Percentiles rank a stretch among this genome's conserved stretches.
These are phyloP conservation scores for Carnegiea gigantea DNA, from an alignment of 179 eudicot genomes.

Conservation along the genomic window DNA sequence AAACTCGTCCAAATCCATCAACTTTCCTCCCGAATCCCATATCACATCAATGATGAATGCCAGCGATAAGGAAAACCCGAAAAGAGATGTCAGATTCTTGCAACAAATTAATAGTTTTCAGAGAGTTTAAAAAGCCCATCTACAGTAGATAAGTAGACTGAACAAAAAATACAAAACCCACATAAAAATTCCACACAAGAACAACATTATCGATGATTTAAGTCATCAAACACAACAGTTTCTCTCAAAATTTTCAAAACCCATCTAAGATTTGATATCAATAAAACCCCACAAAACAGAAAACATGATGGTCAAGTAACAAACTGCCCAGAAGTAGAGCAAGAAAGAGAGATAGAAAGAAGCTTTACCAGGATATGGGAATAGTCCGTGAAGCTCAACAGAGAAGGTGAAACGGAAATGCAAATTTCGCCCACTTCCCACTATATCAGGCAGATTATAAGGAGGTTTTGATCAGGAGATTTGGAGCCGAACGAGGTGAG, in stretches of 20 bases:
- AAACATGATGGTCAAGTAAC: neutral
- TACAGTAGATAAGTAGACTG: neutral
- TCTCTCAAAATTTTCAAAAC: neutral
- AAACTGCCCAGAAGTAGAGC: neutral
- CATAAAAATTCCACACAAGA: slow-evolving; percentile 11
- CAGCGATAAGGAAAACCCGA: neutral
- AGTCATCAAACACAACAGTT: neutral
- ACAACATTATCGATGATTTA: neutral
- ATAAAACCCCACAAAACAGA: neutral
- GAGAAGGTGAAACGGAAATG: neutral
- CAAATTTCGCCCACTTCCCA: neutral
- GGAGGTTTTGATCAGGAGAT: neutral
- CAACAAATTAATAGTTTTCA: neutral
- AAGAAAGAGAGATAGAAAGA: neutral
- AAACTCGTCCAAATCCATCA: neutral
- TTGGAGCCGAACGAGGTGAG: neutral
- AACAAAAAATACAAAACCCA: slow-evolving; percentile 19
- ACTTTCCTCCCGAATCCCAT: no score
- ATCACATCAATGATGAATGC: neutral
- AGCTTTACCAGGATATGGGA: neutral
- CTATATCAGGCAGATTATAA: neutral
- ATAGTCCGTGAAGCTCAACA: neutral
- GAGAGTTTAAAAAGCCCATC: neutral
- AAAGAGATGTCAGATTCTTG: neutral
- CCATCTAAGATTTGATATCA: slow-evolving; percentile 2